Evolutionary conservation across 805 yeast species (phyloP).

Genomic region (Kregervanrija pseudodelftensis): DNA sequence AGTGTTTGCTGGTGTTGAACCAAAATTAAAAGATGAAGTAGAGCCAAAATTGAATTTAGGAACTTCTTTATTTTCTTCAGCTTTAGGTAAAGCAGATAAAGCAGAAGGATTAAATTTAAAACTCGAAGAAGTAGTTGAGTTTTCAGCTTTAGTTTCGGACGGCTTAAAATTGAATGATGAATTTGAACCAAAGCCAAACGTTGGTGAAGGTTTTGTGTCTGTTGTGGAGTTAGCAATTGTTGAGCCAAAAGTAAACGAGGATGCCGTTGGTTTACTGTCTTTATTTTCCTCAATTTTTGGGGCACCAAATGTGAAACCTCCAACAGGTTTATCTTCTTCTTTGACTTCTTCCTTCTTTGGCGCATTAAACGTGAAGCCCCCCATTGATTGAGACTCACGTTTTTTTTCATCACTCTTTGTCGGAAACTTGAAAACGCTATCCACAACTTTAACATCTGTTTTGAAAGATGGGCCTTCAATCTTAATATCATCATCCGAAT

Average conservation of each 20-base stretch:
- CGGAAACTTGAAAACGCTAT: conserved; percentile 25
- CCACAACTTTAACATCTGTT: conserved; percentile 28
- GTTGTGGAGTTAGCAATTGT: not conserved
- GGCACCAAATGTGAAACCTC: conserved; percentile 12
- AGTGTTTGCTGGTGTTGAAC: conserved; percentile 4
- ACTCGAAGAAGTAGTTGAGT: not conserved
- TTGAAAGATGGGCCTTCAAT: conserved; percentile 70
- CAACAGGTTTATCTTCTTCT: conserved; percentile 19
- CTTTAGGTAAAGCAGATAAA: conserved; percentile 1
- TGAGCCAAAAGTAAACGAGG: conserved; percentile 2
- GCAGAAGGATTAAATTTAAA: not conserved
- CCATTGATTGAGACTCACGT: conserved; percentile 10
- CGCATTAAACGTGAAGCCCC: conserved; percentile 13
- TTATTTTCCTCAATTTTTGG: conserved; percentile 5
- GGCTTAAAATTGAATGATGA: conserved; percentile 2
- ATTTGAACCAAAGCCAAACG: conserved; percentile 2
- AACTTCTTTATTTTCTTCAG: not conserved
- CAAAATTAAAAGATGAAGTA: conserved; percentile 7
- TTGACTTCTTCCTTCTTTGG: conserved; percentile 5
- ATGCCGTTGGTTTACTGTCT: not conserved
- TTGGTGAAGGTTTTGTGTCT: conserved; percentile 2
- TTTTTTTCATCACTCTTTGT: conserved; percentile 14
- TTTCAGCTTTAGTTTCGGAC: conserved; percentile 7
- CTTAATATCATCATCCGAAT: conserved; percentile 55
- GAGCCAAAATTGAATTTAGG: conserved; percentile 3